Conservation (phyloP, 129 eudicot species). For the Daucus carota region DNA sequence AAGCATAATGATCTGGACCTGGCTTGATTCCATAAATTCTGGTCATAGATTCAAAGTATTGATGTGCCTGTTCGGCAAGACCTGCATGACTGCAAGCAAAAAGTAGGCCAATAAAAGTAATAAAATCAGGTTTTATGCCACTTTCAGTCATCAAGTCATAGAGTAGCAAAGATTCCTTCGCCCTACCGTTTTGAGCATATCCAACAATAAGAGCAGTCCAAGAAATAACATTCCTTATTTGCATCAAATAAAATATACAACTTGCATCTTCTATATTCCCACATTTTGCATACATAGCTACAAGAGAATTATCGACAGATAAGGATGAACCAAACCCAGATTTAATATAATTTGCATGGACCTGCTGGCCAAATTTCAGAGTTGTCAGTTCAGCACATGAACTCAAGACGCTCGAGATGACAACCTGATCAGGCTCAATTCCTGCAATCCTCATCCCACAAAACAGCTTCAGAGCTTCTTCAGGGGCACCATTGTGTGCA, state of each 20-base stretch:
- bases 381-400: constrained; percentile 9
- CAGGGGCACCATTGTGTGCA: constrained; percentile 1
- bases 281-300: constrained; percentile 9
- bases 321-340: constrained; percentile 7
- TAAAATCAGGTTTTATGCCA: constrained; percentile 62
- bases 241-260: background rate
- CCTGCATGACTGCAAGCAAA: constrained; percentile 14
- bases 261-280: constrained; percentile 9
- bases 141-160: constrained; percentile 50
- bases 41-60: background rate
- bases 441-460: constrained; percentile 9
- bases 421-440: constrained; percentile 6
- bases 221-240: constrained; percentile 43
- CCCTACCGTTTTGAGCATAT: constrained; percentile 68
- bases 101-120: constrained; percentile 39
- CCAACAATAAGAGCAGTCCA: constrained; percentile 83
- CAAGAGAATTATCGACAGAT: constrained; percentile 4
- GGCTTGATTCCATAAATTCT: constrained; percentile 4
- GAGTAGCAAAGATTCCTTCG: constrained; percentile 36
- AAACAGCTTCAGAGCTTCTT: constrained; percentile 1
- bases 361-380: constrained; percentile 9
- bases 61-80: background rate
- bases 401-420: constrained; percentile 2
- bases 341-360: constrained; percentile 8
- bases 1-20: constrained; percentile 10